Evolutionary conservation across 345 rosid genomes (phyloP).

Genomic region (Capsella bursapastoris): DNA sequence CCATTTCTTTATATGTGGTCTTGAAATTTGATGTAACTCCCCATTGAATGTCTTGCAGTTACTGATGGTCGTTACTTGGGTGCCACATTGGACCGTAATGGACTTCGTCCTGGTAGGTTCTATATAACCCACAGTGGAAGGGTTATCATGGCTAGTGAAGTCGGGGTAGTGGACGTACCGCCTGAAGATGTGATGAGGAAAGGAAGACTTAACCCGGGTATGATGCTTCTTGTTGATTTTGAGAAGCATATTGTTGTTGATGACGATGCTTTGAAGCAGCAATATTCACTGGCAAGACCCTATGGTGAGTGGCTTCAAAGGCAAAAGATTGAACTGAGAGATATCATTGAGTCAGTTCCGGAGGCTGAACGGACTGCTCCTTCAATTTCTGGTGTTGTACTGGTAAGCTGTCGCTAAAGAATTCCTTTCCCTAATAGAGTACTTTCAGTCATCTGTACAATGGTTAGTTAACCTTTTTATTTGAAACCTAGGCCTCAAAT

Average conservation of each 20-base stretch:
- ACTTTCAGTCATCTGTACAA: not conserved
- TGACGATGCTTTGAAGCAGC: constrained; percentile 94
- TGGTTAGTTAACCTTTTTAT: not conserved
- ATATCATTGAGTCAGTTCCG: constrained; percentile 71
- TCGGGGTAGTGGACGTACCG: constrained; percentile 93
- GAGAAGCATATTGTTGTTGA: constrained; percentile 95
- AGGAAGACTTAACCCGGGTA: constrained; percentile 98
- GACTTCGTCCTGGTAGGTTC: constrained; percentile 97
- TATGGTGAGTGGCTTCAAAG: constrained; percentile 91
- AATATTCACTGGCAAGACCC: constrained; percentile 86
- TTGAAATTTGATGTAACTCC: constrained; percentile 21
- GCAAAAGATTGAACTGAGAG: constrained; percentile 83
- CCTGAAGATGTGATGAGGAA: constrained; percentile 94
- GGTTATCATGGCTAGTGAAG: constrained; percentile 99
- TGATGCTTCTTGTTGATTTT: constrained; percentile 99
- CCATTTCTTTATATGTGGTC: not conserved
- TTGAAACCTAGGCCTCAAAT: constrained; percentile 59
- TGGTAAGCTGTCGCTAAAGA: constrained; percentile 50
- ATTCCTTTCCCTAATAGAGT: not conserved
- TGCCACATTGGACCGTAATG: constrained; percentile 98
- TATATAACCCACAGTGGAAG: constrained; percentile 87
- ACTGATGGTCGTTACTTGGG: constrained; percentile 99
- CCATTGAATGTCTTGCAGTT: constrained; percentile 58
- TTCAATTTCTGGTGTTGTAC: constrained; percentile 66
- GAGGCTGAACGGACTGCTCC: constrained; percentile 67